These are phyloP conservation scores for sunflower (Helianthus annuus) DNA, from an alignment of 129 eudicot genomes.

Conservation along the genomic window HanXRQr2.0-SUNRISE NC_035442.2:118390265-118390764, in stretches of 20 bases:
- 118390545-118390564: slow-evolving; percentile 30
- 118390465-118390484: slow-evolving; percentile 44
- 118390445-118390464: slow-evolving; percentile 4
- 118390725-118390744: slow-evolving; percentile 94
- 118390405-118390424: background rate
- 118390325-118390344: slow-evolving; percentile 61
- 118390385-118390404: background rate
- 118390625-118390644: slow-evolving; percentile 68
- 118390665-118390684: background rate
- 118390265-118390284: slow-evolving; percentile 59
- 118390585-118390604: slow-evolving; percentile 72
- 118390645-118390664: background rate
- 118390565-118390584: slow-evolving; percentile 59
- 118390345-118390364: slow-evolving; percentile 74
- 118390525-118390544: slow-evolving; percentile 87
- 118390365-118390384: slow-evolving; percentile 42
- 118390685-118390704: background rate
- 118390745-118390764: slow-evolving; percentile 69
- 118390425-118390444: slow-evolving; percentile 9
- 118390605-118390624: slow-evolving; percentile 81
- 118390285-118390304: slow-evolving; percentile 41
- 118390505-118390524: slow-evolving; percentile 88
- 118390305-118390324: slow-evolving; percentile 52
- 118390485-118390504: slow-evolving; percentile 86
- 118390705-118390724: slow-evolving; percentile 53